A percentile compares a stretch with the other conserved stretches of the same genome.
Conservation (phyloP, 805 yeast genomes). For the Candida qinlingensis region DNA sequence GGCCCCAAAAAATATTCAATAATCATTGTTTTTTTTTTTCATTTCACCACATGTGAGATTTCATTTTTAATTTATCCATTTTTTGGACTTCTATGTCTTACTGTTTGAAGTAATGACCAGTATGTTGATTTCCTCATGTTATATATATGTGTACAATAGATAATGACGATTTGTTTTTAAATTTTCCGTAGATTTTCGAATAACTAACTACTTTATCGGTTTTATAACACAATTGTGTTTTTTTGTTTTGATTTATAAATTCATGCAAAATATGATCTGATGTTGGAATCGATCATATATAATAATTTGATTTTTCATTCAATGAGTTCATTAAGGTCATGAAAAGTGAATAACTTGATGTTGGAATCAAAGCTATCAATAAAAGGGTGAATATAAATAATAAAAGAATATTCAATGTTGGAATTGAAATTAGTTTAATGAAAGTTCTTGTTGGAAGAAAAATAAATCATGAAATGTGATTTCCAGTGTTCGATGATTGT, state of each 20-base stretch:
- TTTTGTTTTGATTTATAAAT: neutral
- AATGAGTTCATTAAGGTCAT: constrained; percentile 1
- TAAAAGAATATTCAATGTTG: constrained; percentile 19
- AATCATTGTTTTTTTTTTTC: too few species aligned
- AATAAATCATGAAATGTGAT: neutral
- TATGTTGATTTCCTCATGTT: neutral
- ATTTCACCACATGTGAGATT: too few species aligned
- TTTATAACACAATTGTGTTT: too few species aligned
- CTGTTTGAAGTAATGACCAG: neutral
- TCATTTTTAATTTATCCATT: too few species aligned
- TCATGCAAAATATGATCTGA: constrained; percentile 3
- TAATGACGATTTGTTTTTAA: too few species aligned
- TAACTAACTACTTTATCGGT: too few species aligned
- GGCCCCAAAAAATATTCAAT: too few species aligned
- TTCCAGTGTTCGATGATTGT: too few species aligned
- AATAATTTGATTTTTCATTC: neutral
- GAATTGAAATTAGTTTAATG: constrained; percentile 10
- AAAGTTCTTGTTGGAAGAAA: constrained; percentile 10
- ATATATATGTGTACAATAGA: neutral
- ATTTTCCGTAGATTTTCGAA: too few species aligned
- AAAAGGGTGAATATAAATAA: neutral
- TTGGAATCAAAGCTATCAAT: constrained; percentile 6
- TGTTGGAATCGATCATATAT: constrained; percentile 9
- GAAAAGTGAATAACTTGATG: constrained; percentile 5
- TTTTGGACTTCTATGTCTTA: too few species aligned